Evolutionary conservation across 306 rosid species (phyloP).

Genomic region (Cicer yamashitae): DNA sequence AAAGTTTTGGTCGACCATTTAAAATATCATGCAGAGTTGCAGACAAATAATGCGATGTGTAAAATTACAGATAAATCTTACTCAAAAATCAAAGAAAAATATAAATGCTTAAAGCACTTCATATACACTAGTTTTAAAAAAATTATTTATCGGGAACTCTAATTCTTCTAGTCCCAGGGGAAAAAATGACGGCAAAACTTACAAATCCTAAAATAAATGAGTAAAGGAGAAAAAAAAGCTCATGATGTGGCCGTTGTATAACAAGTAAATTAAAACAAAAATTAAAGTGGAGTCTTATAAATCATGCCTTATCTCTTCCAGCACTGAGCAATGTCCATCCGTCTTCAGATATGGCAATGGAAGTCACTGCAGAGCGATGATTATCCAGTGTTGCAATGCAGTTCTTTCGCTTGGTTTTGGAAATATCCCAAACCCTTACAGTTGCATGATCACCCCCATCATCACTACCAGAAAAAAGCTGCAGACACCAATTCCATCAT

Average conservation of each 20-base stretch:
- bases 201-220: neutral
- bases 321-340: slow-evolving; percentile 88
- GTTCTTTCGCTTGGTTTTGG: slow-evolving; percentile 64
- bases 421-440: slow-evolving; percentile 83
- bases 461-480: slow-evolving; percentile 97
- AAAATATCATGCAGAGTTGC: neutral
- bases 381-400: slow-evolving; percentile 69
- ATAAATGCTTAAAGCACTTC: neutral
- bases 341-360: slow-evolving; percentile 84
- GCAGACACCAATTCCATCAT: slow-evolving; percentile 39
- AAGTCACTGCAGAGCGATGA: slow-evolving; percentile 83
- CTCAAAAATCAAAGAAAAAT: slow-evolving; percentile 5
- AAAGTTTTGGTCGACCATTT: neutral
- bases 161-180: slow-evolving; percentile 8
- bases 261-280: slow-evolving; percentile 24
- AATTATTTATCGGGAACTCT: neutral
- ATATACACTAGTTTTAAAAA: neutral
- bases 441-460: slow-evolving; percentile 87
- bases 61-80: slow-evolving; percentile 11
- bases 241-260: neutral
- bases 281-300: slow-evolving; percentile 21
- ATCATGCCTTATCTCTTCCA: slow-evolving; percentile 89
- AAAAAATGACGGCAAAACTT: slow-evolving; percentile 13
- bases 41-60: slow-evolving; percentile 3
- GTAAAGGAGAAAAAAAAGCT: neutral